These are phyloP conservation scores for Lecanicillium sp. DNA, from an alignment of 2,329 filamentous ascomycete genomes.

Conservation along the genomic window DNA sequence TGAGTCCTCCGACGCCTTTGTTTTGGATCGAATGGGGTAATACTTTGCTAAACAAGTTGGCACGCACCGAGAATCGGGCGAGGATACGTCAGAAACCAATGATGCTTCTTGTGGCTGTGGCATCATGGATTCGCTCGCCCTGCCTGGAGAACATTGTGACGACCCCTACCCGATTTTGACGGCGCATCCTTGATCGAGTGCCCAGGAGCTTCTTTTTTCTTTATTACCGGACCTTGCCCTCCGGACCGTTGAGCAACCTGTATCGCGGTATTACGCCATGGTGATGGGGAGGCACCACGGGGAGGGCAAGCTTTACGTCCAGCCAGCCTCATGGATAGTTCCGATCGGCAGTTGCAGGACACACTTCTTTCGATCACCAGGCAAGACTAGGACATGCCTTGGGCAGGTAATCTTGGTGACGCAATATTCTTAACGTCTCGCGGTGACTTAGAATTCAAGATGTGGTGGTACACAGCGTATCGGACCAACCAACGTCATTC, in stretches of 20 bases:
- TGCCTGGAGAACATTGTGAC: background rate
- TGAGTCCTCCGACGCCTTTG: slow-evolving; percentile 7
- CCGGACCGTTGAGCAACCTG: too few relatives aligned
- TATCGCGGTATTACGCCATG: too few relatives aligned
- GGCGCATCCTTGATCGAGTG: background rate
- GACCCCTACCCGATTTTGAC: background rate
- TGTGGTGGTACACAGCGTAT: background rate
- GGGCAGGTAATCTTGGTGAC: background rate
- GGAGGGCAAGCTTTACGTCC: too few relatives aligned
- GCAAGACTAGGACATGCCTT: background rate
- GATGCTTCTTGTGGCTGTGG: background rate
- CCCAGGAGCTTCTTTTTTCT: too few relatives aligned
- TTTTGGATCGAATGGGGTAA: too few relatives aligned
- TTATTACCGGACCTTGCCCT: too few relatives aligned
- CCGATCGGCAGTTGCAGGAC: too few relatives aligned
- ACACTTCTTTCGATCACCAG: too few relatives aligned
- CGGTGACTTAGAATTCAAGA: background rate
- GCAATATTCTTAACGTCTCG: background rate
- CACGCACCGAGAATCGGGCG: too few relatives aligned
- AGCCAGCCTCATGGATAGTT: too few relatives aligned
- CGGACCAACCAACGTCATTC: background rate
- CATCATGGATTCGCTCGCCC: slow-evolving; percentile 7
- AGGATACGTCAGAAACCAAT: slow-evolving; percentile 6
- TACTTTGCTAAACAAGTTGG: too few relatives aligned
- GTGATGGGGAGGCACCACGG: too few relatives aligned